Conservation (phyloP, 495 filamentous ascomycete species). For the Penicillium canescens region DNA sequence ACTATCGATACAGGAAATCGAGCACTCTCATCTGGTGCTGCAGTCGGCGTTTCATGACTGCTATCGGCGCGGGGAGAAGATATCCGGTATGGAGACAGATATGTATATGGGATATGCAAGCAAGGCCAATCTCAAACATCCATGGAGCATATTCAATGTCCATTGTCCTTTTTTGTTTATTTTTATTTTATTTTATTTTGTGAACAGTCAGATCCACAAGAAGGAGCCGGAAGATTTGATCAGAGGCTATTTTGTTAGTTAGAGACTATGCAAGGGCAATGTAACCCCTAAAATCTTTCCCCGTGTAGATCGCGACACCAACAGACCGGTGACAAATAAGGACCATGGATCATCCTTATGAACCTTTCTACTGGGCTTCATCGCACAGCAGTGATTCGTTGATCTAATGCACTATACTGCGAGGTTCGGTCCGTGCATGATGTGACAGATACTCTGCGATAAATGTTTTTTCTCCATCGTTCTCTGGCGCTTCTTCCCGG, state of each 20-base stretch:
- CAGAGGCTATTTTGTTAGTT: slow-evolving; percentile 14
- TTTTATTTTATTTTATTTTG: slow-evolving; percentile 2
- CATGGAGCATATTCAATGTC: too few relatives aligned
- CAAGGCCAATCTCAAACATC: not conserved
- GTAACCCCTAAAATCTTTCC: slow-evolving; percentile 22
- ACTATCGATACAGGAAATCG: slow-evolving; percentile 22
- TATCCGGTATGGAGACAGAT: not conserved
- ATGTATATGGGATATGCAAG: slow-evolving; percentile 21
- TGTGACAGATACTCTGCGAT: slow-evolving; percentile 40
- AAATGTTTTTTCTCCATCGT: slow-evolving; percentile 11
- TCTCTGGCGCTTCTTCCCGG: slow-evolving; percentile 9
- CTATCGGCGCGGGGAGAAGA: slow-evolving; percentile 6
- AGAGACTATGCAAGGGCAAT: slow-evolving; percentile 43
- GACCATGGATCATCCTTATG: slow-evolving; percentile 23
- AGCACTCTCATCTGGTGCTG: slow-evolving; percentile 1
- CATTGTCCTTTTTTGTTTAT: not conserved
- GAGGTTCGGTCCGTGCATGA: slow-evolving; percentile 30
- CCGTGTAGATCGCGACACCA: slow-evolving; percentile 41
- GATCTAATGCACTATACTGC: slow-evolving; percentile 20
- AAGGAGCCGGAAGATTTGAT: slow-evolving; percentile 14
- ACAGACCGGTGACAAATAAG: slow-evolving; percentile 43
- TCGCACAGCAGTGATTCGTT: slow-evolving; percentile 33
- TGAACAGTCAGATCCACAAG: slow-evolving; percentile 21
- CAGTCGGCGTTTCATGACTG: slow-evolving; percentile 23
- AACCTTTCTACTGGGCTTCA: slow-evolving; percentile 21